Base-by-base conservation (phyloP, 129 eudicot species). In the Artemisia argyi region DNA sequence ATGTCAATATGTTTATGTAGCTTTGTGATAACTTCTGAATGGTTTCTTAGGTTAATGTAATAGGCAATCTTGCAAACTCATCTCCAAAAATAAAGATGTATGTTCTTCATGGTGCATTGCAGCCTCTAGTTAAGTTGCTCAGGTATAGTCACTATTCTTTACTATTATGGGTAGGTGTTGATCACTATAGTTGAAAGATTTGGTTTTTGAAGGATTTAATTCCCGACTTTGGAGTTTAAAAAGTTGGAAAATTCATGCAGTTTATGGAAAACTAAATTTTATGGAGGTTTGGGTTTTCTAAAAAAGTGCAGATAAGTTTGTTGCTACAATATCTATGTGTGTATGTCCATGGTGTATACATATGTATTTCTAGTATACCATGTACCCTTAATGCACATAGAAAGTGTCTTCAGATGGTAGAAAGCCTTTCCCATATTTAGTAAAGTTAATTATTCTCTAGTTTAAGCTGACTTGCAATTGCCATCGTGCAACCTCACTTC, bases 61-160 rank as follows among this genome's bases (percentile, higher is more conserved):
- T 95, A 55, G 97, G 99, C 62, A 90, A 95, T 80, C 79, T 95
- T 74, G 97, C 88, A 14, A 96, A 95, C 79, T 95, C 99, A 57
- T 95, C 99, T 13, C 95, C 96, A 30, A 73, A 78, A 60, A 95
- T 95, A 58, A 95, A 95, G 85, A 90, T 86, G 75, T 86, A 88
- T 77, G 99, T 95, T 76, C 97, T 95, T 42, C 84, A 78, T 73
- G 99, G 99, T 76, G 99, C 99, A 61, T 66, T 95, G 83, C 99
- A 95, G 22, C 22, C 22, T 20, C 22, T 20, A 20, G 22, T 95
- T 71, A 86, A 87, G 32, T 79, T 95, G 81, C 91, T 95, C 42
- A 95, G 94, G 99, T 95, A 81, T 51, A 11, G 19, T 32, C 18
- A 46, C 5, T 11, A 14, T 32, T 22, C 30, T 61, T 44, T 49